Percentiles rank a stretch among this genome's conserved stretches.
phyloP scores from a whole-genome alignment of 2,329 filamentous ascomycete genomes.

The Cladosporium halotolerans region DNA sequence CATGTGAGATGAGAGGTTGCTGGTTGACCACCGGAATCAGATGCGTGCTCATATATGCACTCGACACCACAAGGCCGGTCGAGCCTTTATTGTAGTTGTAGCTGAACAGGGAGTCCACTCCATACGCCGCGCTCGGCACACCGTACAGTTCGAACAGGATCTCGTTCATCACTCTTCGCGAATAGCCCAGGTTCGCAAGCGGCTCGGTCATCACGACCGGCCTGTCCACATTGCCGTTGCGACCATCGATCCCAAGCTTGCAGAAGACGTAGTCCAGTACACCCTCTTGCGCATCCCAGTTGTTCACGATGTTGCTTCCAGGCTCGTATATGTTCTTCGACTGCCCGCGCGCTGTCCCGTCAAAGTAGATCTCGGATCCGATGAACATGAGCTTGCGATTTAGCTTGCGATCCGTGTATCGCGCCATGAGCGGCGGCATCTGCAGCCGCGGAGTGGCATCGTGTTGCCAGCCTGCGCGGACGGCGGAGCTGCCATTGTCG shows the following conservation, averaged over 20 bases:
- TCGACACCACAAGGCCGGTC: conserved; percentile 83
- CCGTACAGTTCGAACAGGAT: conserved; percentile 95
- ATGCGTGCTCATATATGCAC: conserved; percentile 89
- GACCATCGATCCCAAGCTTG: conserved; percentile 79
- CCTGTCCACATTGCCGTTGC: conserved; percentile 68
- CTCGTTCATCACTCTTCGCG: conserved; percentile 79
- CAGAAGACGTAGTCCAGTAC: conserved; percentile 90
- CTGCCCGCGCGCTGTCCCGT: conserved; percentile 86
- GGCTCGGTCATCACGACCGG: conserved; percentile 95
- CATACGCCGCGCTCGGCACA: conserved; percentile 83
- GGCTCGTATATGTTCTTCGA: conserved; percentile 86
- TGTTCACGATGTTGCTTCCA: conserved; percentile 84
- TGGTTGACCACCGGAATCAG: conserved; percentile 86
- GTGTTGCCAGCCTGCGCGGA: conserved; percentile 95
- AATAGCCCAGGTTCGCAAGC: conserved; percentile 83
- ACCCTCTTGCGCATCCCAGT: conserved; percentile 97
- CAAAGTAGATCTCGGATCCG: conserved; percentile 86
- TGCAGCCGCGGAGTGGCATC: conserved; percentile 73
- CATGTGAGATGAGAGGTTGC: conserved; percentile 77
- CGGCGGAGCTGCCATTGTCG: conserved; percentile 87
- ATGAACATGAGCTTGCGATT: conserved; percentile 89
- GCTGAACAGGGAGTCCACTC: conserved; percentile 93
- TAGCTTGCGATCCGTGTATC: conserved; percentile 90
- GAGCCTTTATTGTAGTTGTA: conserved; percentile 86
- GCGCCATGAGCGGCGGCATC: conserved; percentile 84